These are phyloP conservation scores for Russula abietina DNA, from an alignment of 768 basidiomycete species.

Conservation along the genomic window DNA sequence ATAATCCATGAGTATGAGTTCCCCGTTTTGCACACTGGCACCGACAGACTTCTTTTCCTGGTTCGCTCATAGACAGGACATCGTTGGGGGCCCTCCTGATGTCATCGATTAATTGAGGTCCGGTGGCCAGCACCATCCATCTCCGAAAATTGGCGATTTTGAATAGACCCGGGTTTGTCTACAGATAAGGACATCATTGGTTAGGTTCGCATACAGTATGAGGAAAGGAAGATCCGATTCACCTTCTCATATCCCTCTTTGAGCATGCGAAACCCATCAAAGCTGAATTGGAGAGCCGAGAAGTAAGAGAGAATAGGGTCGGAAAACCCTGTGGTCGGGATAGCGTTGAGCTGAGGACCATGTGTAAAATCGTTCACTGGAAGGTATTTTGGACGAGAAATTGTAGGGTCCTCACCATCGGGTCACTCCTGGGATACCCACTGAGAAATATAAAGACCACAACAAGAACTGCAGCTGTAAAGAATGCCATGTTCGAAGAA, in stretches of 20 bases:
- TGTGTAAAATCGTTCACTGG: background rate
- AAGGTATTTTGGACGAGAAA: no score
- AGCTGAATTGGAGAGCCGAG: background rate
- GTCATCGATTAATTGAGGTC: background rate
- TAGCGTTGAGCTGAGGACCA: background rate
- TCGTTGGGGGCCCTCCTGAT: background rate
- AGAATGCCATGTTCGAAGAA: no score
- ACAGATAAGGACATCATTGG: no score
- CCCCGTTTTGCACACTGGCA: background rate
- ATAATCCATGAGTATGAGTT: background rate
- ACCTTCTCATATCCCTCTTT: background rate
- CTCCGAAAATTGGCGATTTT: background rate
- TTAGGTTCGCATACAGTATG: background rate
- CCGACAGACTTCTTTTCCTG: background rate
- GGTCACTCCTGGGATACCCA: no score
- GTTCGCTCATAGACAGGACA: background rate
- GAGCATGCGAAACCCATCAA: background rate
- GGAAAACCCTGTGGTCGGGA: background rate
- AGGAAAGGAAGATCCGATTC: no score
- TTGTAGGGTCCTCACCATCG: no score
- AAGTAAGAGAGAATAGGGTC: background rate
- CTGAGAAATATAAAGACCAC: no score
- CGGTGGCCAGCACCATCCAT: background rate
- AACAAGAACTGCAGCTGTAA: no score
- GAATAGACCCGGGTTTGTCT: background rate